These are phyloP conservation scores for Chondrus crispus DNA, from an alignment of 23 red algal genomes.

Conservation along the genomic window DNA sequence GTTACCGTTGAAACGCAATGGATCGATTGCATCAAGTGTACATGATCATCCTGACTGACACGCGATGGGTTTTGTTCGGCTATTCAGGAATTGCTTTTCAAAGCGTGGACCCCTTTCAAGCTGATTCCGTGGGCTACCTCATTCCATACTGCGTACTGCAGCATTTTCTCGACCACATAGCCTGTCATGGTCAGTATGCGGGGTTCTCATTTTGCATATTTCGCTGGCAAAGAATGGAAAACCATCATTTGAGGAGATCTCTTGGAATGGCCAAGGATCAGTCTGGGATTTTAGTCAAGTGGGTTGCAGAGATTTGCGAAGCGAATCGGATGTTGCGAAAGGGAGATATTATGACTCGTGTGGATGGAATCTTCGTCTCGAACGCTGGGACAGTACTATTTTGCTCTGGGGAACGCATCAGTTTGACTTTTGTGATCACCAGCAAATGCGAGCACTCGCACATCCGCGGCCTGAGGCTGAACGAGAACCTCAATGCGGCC, in stretches of 20 bases:
- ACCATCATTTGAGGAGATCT: conserved; percentile 57
- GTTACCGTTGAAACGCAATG: too few species aligned
- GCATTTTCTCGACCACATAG: conserved; percentile 90
- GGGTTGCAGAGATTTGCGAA: conserved; percentile 62
- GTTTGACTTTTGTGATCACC: conserved; percentile 78
- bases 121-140: conserved; percentile 85
- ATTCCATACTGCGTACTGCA: conserved; percentile 85
- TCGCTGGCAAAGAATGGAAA: conserved; percentile 85
- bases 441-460: conserved; percentile 88
- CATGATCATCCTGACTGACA: too few species aligned
- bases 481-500: conserved; percentile 47
- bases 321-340: conserved; percentile 63
- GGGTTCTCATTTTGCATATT: conserved; percentile 83
- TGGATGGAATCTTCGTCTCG: conserved; percentile 80
- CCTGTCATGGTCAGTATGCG: conserved; percentile 70
- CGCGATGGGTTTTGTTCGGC: too few species aligned
- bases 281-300: conserved; percentile 78
- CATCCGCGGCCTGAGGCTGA: conserved; percentile 81
- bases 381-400: conserved; percentile 89
- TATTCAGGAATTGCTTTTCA: conserved; percentile 88
- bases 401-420: conserved; percentile 81
- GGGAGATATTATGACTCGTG: conserved; percentile 80
- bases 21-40: too few species aligned
- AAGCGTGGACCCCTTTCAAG: conserved; percentile 69
- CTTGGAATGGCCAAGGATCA: conserved; percentile 42